Conservation (phyloP, 805 yeast genomes). For the Spathaspora sp. region DNA sequence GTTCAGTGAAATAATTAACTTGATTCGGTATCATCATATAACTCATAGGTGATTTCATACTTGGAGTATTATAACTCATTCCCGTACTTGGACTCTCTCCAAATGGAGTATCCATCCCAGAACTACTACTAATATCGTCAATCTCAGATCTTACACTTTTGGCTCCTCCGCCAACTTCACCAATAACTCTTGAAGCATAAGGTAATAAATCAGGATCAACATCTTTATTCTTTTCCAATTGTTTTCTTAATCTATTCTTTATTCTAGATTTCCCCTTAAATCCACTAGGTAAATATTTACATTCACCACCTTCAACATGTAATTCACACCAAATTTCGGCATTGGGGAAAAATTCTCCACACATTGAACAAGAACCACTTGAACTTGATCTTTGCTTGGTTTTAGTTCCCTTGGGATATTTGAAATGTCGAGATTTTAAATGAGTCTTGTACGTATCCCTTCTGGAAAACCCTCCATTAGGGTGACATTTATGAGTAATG, state of each 20-base stretch:
- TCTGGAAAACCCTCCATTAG: conserved; percentile 56
- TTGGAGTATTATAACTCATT: background rate
- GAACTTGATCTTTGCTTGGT: conserved; percentile 40
- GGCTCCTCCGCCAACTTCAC: conserved; percentile 2
- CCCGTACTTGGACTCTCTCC: background rate
- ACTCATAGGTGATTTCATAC: conserved; percentile 1
- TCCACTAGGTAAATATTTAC: conserved; percentile 42
- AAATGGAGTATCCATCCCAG: conserved; percentile 1
- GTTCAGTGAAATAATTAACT: background rate
- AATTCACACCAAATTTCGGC: conserved; percentile 50
- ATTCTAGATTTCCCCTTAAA: conserved; percentile 42
- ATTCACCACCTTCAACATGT: conserved; percentile 49
- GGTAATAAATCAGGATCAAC: conserved; percentile 12
- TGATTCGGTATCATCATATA: background rate
- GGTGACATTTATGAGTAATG: conserved; percentile 47
- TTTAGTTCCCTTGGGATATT: conserved; percentile 53
- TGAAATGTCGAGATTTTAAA: conserved; percentile 53
- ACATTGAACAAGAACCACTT: conserved; percentile 52
- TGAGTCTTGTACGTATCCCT: conserved; percentile 60
- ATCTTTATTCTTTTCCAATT: conserved; percentile 23
- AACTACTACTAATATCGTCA: background rate
- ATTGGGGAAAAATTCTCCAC: conserved; percentile 46
- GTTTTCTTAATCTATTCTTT: conserved; percentile 39
- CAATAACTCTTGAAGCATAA: conserved; percentile 8
- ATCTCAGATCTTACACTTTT: background rate